Conservation (phyloP, 768 basidiomycete genomes). For the Macrolepiota fuliginosa region DNA sequence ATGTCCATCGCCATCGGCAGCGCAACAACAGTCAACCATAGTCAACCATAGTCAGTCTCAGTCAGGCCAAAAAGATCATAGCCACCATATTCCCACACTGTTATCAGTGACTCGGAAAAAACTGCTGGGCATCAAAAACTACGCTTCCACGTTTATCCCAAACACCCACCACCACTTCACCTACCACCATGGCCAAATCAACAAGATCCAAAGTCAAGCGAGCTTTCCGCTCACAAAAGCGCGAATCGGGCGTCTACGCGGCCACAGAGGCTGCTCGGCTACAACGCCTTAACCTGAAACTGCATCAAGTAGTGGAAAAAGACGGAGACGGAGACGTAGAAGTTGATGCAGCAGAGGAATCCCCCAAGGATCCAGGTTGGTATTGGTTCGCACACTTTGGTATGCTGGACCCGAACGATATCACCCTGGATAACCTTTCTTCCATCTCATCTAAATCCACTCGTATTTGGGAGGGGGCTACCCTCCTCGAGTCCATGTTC, state of each 20-base stretch:
- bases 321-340: conserved; percentile 37
- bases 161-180: not conserved
- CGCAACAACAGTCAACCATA: not conserved
- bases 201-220: conserved; percentile 81
- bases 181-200: conserved; percentile 72
- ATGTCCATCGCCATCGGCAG: not conserved
- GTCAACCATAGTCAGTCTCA: not conserved
- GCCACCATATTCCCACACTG: not conserved
- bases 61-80: not conserved
- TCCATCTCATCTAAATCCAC: not conserved
- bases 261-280: conserved; percentile 76
- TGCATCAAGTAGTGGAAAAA: conserved; percentile 44
- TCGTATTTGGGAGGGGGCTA: conserved; percentile 9
- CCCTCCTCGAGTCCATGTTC: conserved; percentile 5
- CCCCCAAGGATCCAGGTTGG: conserved; percentile 60
- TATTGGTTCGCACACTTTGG: conserved; percentile 55
- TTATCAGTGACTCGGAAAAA: conserved; percentile 8
- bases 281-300: conserved; percentile 67
- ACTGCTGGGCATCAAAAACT: not conserved
- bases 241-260: conserved; percentile 72
- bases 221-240: conserved; percentile 72
- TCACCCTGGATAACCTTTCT: conserved; percentile 43
- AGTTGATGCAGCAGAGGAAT: conserved; percentile 33
- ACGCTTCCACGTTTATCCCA: not conserved
- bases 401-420: conserved; percentile 54